These are phyloP conservation scores for Sextonia rubra DNA, from an alignment of 164 flowering plant genomes.

Conservation along the genomic window DNA sequence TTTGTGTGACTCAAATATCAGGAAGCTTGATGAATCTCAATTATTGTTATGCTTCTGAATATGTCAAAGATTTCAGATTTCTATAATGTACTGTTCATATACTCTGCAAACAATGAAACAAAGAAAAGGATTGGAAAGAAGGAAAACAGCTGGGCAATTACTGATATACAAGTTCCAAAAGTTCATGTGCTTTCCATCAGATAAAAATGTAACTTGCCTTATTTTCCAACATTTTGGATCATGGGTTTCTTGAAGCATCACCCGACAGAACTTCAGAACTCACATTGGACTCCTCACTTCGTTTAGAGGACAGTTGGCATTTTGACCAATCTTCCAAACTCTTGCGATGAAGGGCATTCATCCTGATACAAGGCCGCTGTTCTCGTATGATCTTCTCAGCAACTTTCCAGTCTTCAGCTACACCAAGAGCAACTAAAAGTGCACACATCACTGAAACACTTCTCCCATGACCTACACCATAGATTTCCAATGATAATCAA, in stretches of 20 bases:
- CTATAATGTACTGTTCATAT: too few relatives aligned
- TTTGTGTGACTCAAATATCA: too few relatives aligned
- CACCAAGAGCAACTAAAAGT: slow-evolving; percentile 65
- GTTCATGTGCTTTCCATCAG: neutral
- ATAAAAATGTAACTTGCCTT: neutral
- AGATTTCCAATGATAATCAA: too few relatives aligned
- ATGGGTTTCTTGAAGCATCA: slow-evolving; percentile 10
- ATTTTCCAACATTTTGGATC: slow-evolving; percentile 1
- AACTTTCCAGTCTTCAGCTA: slow-evolving; percentile 77
- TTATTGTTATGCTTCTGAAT: too few relatives aligned
- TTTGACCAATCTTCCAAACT: slow-evolving; percentile 88
- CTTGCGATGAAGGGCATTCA: slow-evolving; percentile 72
- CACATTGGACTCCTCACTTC: slow-evolving; percentile 16
- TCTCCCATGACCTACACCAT: slow-evolving; percentile 75
- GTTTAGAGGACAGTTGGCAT: slow-evolving; percentile 41
- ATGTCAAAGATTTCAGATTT: too few relatives aligned
- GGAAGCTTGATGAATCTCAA: too few relatives aligned
- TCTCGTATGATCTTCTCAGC: slow-evolving; percentile 62
- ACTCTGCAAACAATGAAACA: too few relatives aligned
- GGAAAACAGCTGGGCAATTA: too few relatives aligned
- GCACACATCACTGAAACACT: slow-evolving; percentile 91
- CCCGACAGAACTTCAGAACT: slow-evolving; percentile 22
- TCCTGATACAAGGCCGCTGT: slow-evolving; percentile 56
- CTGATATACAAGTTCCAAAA: too few relatives aligned
- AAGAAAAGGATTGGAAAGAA: too few relatives aligned